Base-by-base conservation (phyloP, 768 basidiomycete genomes). In the Suillus tomentosus region DNA sequence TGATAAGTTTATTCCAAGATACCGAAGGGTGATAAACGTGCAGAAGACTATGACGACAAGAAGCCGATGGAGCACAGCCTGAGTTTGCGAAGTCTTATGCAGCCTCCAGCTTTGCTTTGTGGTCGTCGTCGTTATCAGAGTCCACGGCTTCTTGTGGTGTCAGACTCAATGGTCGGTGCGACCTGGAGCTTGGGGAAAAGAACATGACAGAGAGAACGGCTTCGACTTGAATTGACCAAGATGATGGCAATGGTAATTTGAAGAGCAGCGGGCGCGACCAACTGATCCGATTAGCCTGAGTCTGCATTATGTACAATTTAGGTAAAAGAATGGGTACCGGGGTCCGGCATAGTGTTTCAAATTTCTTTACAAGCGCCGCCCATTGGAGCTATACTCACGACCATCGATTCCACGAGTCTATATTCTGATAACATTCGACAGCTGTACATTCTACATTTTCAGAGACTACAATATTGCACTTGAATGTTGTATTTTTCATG, bases 21-120 rank as follows among this genome's bases (percentile, higher is more conserved):
- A 27, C 27, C 27, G 3, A 27, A 27, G 27, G 27, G 27, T 27
- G 51, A 53, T 19, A 17, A 53, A 34, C 5, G 51, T 53, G 51
- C 51, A 53, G 17, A 53, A 34, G 51, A 53, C 34, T 53, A 53
- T 10, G 19, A 53, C 17, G 51, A 53, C 31, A 34, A 53, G 51
- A 34, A 31, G 51, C 51, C 31, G 34, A 3, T 34, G 31, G 10
- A 53, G 10, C 17, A 19, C 17, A 27, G 27, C 27, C 27, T 27
- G 27, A 34, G 31, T 34, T 34, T 17, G 51, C 17, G 31, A 53
- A 31, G 51, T 10, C 27, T 27, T 27, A 4, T 4, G 27, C 27
- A 27, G 27, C 27, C 3, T 27, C 27, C 27, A 27, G 27, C 9
- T 34, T 53, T 53, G 10, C 51, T 53, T 53, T 53, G 17, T 17